Conservation (phyloP, 192 early-diverging fungal species). For the Phycomyces blakesleeanus region DNA sequence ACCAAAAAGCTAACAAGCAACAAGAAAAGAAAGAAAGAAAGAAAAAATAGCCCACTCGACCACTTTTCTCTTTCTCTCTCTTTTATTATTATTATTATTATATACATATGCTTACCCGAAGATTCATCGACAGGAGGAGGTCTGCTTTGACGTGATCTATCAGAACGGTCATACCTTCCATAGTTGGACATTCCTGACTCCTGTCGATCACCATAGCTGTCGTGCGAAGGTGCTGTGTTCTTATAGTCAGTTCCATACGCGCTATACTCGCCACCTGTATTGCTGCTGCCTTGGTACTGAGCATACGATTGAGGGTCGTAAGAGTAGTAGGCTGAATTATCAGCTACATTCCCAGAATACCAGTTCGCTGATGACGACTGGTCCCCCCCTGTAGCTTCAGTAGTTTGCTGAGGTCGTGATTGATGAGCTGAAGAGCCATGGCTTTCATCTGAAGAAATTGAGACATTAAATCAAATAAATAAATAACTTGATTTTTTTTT, state of each 20-base stretch:
- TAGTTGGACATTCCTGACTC: background rate
- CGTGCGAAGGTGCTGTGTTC: background rate
- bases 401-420: background rate
- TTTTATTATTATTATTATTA: too few species aligned
- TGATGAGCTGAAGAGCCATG: background rate
- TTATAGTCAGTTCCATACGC: conserved; percentile 1
- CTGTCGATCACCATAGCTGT: background rate
- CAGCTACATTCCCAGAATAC: background rate
- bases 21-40: too few species aligned
- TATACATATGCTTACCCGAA: background rate
- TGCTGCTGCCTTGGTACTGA: background rate
- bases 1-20: too few species aligned
- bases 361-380: background rate
- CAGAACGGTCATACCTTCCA: background rate
- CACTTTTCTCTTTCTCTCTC: conserved; percentile 3
- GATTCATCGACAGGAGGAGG: background rate
- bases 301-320: background rate
- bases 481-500: background rate
- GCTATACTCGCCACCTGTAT: background rate
- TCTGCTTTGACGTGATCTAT: background rate
- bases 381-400: background rate
- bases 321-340: background rate
- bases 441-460: background rate
- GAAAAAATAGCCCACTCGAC: conserved; percentile 14
- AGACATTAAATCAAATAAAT: background rate